Percentiles rank a stretch among this genome's conserved stretches.
phyloP scores from a whole-genome alignment of 139 green algal genomes.

The Chlamydomonas sp. region DNA sequence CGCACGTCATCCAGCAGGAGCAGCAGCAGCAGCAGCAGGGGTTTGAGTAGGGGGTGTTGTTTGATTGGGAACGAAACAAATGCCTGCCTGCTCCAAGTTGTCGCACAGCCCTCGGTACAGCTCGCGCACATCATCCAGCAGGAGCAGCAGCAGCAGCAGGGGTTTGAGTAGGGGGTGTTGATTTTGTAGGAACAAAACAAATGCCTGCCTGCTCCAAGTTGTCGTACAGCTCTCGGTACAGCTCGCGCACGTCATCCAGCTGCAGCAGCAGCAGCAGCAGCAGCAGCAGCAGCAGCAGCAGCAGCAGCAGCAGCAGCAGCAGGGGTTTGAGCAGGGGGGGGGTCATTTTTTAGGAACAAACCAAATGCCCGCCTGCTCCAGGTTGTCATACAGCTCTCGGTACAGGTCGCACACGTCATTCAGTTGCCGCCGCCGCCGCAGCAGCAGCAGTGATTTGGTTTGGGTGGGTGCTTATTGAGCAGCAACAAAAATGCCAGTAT shows the following conservation, averaged over 20 bases:
- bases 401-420: neutral
- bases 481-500: too few species aligned
- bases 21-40: neutral
- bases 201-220: neutral
- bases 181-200: neutral
- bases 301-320: neutral
- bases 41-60: neutral
- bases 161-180: neutral
- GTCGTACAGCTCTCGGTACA: slow-evolving; percentile 7
- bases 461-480: too few species aligned
- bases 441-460: neutral
- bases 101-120: neutral
- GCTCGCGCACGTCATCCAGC: slow-evolving; percentile 1
- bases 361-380: neutral
- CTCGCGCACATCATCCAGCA: neutral
- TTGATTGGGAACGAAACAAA: neutral
- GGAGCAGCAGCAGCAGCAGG: neutral
- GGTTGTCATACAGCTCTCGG: neutral
- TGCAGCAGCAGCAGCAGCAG: neutral
- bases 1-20: neutral
- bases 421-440: neutral
- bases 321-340: neutral
- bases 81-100: neutral
- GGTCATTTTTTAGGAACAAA: neutral
- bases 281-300: neutral